Base-by-base conservation (phyloP, 257 asterid genomes). In the Penstemon eatonii region DNA sequence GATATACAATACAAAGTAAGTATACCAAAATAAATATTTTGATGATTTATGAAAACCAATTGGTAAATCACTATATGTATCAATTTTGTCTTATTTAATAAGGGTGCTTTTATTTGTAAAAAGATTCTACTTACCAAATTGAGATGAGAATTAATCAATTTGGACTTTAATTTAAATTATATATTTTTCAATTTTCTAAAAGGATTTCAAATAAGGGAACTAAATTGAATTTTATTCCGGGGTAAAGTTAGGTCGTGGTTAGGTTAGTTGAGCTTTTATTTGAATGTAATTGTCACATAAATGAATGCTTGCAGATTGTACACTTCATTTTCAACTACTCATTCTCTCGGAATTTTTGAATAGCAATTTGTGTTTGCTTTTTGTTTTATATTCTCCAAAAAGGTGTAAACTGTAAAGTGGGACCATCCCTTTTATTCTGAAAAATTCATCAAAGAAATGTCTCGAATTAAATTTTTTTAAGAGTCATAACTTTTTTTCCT, bases 221-320 rank as follows among this genome's bases (percentile, higher is more conserved):
- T 15, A 15, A 55, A 2, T 55, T 55, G 3, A 55, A 19, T 60
- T 39, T 7, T 36, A 42, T 7, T 41, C 7, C 15, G 19, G 42
- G 67, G 72, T 42, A 39, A 68, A 57, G 55, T 46, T 13, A 15
- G 49, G 37, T 49, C 3, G 50, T 49, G 53, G 40, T 69, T 47
- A 44, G 60, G 52, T 69, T 43, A 40, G 67, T 25, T 25, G 33
- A 25, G 33, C 2, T 44, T 67, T 56, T 25, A 33, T 67, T 67
- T 56, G n/a, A 43, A 42, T 67, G 33, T 25, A 25, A 25, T 25
- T 1, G 33, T 1, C 3, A 25, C 33, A 25, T 25, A 1, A 25
- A 25, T 2, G 33, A 25, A 25, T 25, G 33, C 33, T 1, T 1
- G 33, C 33, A 25, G 33, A 25, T 25, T 25, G 33, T 25, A 25